phyloP scores from a whole-genome alignment of 83 land plant genomes.

The Diphasiastrum complanatum region DNA sequence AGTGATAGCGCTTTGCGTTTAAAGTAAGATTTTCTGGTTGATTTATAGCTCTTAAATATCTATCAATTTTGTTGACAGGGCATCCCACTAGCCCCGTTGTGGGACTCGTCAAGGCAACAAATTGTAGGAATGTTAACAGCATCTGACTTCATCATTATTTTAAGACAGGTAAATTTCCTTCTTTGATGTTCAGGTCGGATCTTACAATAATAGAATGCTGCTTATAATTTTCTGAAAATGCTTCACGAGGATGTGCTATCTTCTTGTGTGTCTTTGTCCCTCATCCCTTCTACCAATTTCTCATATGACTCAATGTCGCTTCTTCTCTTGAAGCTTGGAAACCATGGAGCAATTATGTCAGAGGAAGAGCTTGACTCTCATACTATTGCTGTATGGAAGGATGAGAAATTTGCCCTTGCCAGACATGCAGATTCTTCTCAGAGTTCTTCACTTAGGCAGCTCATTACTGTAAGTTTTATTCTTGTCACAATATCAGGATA shows the following conservation, averaged over 20 bases:
- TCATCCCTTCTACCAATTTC: neutral
- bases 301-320: neutral
- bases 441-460: constrained; percentile 20
- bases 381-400: constrained; percentile 91
- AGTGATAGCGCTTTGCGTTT: too few species aligned
- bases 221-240: too few species aligned
- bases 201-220: too few species aligned
- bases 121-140: constrained; percentile 89
- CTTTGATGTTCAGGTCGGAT: neutral
- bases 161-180: constrained; percentile 61
- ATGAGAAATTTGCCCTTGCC: constrained; percentile 44
- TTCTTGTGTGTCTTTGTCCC: neutral
- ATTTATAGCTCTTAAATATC: neutral
- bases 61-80: constrained; percentile 44
- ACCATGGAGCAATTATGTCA: constrained; percentile 65
- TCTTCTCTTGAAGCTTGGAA: constrained; percentile 50
- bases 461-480: constrained; percentile 46
- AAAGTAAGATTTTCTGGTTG: too few species aligned
- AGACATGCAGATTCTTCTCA: constrained; percentile 34
- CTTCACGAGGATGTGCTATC: neutral
- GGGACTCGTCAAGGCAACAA: constrained; percentile 62
- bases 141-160: constrained; percentile 69
- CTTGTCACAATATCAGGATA: neutral
- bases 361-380: constrained; percentile 96
- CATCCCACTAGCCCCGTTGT: constrained; percentile 70